Conservation (phyloP, 148 eudicot species). For the Diospyros lotus region DNA sequence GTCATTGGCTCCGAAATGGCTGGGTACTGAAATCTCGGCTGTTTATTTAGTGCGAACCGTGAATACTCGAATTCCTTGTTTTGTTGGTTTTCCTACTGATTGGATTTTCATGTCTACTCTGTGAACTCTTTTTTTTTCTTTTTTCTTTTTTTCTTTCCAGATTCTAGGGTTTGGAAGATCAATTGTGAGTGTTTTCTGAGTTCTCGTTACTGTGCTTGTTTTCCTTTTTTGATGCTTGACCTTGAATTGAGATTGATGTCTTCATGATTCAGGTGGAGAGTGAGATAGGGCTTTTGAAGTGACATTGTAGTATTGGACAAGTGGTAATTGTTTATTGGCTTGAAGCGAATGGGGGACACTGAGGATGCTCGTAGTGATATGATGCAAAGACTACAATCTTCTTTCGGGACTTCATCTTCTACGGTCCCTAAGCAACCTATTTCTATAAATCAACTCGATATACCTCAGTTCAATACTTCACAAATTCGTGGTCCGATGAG, state of each 20-base stretch:
- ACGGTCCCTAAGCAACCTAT: constrained; percentile 36
- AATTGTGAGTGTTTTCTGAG: background rate
- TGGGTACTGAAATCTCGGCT: constrained; percentile 19
- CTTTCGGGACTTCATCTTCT: constrained; percentile 59
- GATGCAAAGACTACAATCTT: constrained; percentile 70
- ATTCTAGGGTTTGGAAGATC: constrained; percentile 15
- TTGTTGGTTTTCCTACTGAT: constrained; percentile 1
- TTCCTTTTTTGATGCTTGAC: background rate
- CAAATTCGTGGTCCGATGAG: constrained; percentile 61
- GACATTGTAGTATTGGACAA: constrained; percentile 15
- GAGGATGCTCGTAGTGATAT: constrained; percentile 57
- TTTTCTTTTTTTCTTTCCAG: background rate
- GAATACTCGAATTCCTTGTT: background rate
- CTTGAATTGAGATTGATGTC: constrained; percentile 5
- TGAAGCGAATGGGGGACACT: constrained; percentile 54
- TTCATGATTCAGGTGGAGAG: constrained; percentile 13
- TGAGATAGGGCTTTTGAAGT: constrained; percentile 12
- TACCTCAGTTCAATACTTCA: constrained; percentile 58
- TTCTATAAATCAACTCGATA: constrained; percentile 52
- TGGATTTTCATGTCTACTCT: constrained; percentile 16
- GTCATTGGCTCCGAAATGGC: constrained; percentile 11
- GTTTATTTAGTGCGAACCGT: background rate
- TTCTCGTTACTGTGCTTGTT: background rate
- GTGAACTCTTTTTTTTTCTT: background rate
- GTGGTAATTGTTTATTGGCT: constrained; percentile 2